Base-by-base conservation (phyloP, 2,329 filamentous ascomycete genomes). In the Microcyclospora tardicrescens region DNA sequence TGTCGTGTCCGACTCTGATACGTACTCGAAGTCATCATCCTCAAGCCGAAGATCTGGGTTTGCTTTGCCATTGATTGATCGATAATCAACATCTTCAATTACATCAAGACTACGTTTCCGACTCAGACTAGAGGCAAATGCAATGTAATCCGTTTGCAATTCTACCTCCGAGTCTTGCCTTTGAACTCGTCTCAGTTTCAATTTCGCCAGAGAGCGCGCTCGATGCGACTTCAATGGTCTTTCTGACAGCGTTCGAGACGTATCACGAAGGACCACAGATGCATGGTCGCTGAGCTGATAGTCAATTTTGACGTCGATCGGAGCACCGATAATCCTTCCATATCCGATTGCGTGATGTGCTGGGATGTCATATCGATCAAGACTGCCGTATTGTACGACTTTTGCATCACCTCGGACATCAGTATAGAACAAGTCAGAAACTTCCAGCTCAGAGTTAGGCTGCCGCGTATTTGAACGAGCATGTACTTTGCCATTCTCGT, bases 341-440 rank as follows among this genome's bases (percentile, higher is more conserved):
- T 67, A 65, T 11, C 85, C 83, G 43, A 65, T 64, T 5, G 84
- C 77, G 43, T 71, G 70, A 55, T 93, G 95, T 2, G 61, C 52
- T 0, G 86, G 85, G 10, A 93, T 63, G 38, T 71, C 73, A 46
- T 81, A 82, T 28, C 74, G 75, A 55, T 94, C 77, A 30, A 82
- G 69, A 19, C 74, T 72, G 2, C 83, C 84, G 56, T 87, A 95
- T 16, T 72, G 71, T 33, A 81, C 59, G 47, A 91, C 85, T 35
- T 85, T 71, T 4, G 71, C 65, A 52, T 96, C 89, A 0, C 89
- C 87, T 52, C 76, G 77, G 32, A 67, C 75, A 59, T 96, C 89
- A 37, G 83, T 52, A 33, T 75, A 51, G 56, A 75, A 87, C 3
- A 70, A 54, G 30, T 52, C 55, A 35, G 50, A 52, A 24, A 52